Conservation (phyloP, 208 protist genomes). For the Wallacemonas collosoma region DNA sequence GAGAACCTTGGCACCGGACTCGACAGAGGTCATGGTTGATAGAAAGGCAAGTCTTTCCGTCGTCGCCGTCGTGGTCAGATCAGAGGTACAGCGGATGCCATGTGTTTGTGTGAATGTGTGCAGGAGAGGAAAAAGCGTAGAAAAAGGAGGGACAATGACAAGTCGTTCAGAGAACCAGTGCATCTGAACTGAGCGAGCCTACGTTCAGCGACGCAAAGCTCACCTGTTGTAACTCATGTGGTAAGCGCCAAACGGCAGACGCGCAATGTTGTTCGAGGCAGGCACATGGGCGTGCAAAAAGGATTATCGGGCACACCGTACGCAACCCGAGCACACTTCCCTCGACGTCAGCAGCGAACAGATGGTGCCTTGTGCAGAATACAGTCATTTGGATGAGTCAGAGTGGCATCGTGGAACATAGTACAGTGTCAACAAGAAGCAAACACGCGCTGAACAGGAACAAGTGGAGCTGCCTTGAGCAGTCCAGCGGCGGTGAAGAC, state of each 20-base stretch:
- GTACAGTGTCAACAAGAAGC: background rate
- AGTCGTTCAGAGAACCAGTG: no score
- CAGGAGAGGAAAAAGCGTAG: background rate
- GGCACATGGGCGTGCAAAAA: no score
- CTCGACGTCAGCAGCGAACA: background rate
- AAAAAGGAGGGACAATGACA: no score
- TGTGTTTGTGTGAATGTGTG: background rate
- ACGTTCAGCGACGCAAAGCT: no score
- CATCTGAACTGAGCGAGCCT: no score
- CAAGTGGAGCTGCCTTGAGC: background rate
- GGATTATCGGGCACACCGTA: no score
- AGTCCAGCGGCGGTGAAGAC: background rate
- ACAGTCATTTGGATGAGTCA: background rate
- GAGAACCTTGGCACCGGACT: constrained; percentile 95
- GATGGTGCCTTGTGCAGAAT: background rate
- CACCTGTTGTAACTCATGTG: no score
- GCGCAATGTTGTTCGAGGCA: no score
- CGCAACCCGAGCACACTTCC: no score
- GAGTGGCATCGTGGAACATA: background rate
- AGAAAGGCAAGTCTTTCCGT: constrained; percentile 95
- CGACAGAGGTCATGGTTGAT: constrained; percentile 99
- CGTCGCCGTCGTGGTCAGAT: no score
- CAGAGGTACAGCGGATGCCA: constrained; percentile 10
- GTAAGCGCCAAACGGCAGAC: no score
- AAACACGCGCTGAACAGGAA: constrained; percentile 1